Conservation (phyloP, 306 rosid species). For the Fagus crenata region DNA sequence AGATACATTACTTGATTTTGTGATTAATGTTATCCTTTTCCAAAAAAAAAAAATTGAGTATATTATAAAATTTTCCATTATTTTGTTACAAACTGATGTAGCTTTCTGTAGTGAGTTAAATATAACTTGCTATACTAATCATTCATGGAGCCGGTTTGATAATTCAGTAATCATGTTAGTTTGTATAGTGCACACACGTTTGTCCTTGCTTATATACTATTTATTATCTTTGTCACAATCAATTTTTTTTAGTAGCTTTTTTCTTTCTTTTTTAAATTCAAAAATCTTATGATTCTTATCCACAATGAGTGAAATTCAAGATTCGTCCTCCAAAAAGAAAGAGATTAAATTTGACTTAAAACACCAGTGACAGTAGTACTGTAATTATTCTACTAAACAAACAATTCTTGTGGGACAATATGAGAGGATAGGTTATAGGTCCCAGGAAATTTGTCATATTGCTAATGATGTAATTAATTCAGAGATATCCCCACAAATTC, state of each 20-base stretch:
- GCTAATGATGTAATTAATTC: not conserved
- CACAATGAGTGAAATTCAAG: not conserved
- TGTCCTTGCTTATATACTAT: too few species aligned
- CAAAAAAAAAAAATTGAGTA: too few species aligned
- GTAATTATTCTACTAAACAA: not conserved
- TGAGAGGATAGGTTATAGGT: not conserved
- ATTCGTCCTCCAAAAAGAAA: not conserved
- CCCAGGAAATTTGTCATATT: not conserved
- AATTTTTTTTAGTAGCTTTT: not conserved
- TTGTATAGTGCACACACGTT: too few species aligned
- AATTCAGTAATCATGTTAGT: too few species aligned
- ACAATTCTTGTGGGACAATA: not conserved
- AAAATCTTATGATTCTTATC: not conserved
- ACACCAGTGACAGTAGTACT: not conserved
- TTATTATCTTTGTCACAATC: not conserved
- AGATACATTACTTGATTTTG: too few species aligned
- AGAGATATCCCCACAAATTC: not conserved
- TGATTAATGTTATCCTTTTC: too few species aligned
- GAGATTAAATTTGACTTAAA: slow-evolving; percentile 4
- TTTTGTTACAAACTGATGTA: too few species aligned
- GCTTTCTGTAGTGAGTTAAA: too few species aligned
- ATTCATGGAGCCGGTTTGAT: too few species aligned
- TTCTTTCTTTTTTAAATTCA: not conserved
- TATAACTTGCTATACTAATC: too few species aligned
- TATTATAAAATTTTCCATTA: too few species aligned